Evolutionary conservation across 768 basidiomycete species (phyloP), one percentile per base, ranked within the genome.

Genomic region (Lactarius psammicola): DNA sequence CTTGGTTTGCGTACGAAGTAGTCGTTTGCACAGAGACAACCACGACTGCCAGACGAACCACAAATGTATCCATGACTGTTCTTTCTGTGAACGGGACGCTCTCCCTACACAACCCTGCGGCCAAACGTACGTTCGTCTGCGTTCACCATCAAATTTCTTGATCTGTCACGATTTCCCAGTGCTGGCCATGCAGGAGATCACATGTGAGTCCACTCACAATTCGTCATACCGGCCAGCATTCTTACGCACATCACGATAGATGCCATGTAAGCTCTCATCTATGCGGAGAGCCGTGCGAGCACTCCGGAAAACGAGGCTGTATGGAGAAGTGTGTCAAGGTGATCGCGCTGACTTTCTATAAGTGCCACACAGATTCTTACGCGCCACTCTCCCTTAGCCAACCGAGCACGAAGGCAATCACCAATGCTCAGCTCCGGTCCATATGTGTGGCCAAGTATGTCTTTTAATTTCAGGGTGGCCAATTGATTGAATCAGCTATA

Each of bases 361-460:
- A 4, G 7, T 15, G 5, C 11, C 44, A 40, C 31, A 3, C n/a
- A 7, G 8, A n/a, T 13, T n/a, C 18, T 9, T 2, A 49, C 23
- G 38, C 10, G 1, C 2, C 44, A 1, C 1, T 26, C 11, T 2
- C 3, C 5, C 8, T 6, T 9, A 30, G 42, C 13, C 44, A 33
- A 38, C 5, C 2, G 30, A 54, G 4, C 56, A 57, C 36, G 85
- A 80, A 2, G 78, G 76, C 0, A 80, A 78, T 6, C 86, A 87
- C 68, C 62, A 81, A 59, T 87, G 86, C 69, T 79, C 84, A 0
- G 83, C 85, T 4, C 73, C 75, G 18, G 69, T 79, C 1, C 86
- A 87, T 65, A 79, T 79, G 34, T 87, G 86, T 61, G 85, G 84
- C n/a, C 73, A 80, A 78, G 86, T 82, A 63, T 6, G 56, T 57